Evolutionary conservation across 352 stramenopile species (phyloP).

Genomic region (Phytophthora cryptogea): DNA sequence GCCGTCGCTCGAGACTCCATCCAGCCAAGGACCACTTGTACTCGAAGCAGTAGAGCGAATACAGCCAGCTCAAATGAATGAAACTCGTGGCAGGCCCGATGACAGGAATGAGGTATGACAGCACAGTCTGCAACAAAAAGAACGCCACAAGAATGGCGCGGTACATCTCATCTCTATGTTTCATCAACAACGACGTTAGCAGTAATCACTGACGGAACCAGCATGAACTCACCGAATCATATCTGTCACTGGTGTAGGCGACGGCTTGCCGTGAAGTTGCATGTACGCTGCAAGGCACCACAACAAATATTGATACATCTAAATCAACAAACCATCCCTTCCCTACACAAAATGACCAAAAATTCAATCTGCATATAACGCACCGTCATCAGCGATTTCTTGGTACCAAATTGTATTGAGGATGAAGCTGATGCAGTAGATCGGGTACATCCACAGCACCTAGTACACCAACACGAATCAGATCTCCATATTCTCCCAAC

Average conservation of each 20-base stretch:
- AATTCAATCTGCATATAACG: not conserved
- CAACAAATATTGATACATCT: not conserved
- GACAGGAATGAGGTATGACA: conserved; percentile 82
- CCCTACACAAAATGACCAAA: no score
- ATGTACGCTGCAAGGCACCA: conserved; percentile 57
- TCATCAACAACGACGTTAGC: conserved; percentile 3
- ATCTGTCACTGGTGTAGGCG: conserved; percentile 71
- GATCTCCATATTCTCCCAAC: not conserved
- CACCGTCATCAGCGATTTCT: conserved; percentile 89
- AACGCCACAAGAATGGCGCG: conserved; percentile 86
- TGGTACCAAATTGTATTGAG: conserved; percentile 93
- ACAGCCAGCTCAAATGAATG: conserved; percentile 87
- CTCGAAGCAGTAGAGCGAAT: conserved; percentile 91
- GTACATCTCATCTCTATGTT: conserved; percentile 77
- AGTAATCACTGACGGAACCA: not conserved
- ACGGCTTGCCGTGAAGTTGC: conserved; percentile 81
- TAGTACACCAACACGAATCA: conserved; percentile 20
- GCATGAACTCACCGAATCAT: conserved; percentile 79
- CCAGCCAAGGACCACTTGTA: conserved; percentile 90
- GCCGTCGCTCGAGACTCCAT: conserved; percentile 82
- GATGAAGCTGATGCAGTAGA: conserved; percentile 93
- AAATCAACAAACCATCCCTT: no score
- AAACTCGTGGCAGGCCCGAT: conserved; percentile 80
- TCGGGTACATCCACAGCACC: conserved; percentile 90
- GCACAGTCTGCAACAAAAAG: conserved; percentile 84